phyloP scores from a whole-genome alignment of 345 rosid species.

The Turritis glabra region DNA sequence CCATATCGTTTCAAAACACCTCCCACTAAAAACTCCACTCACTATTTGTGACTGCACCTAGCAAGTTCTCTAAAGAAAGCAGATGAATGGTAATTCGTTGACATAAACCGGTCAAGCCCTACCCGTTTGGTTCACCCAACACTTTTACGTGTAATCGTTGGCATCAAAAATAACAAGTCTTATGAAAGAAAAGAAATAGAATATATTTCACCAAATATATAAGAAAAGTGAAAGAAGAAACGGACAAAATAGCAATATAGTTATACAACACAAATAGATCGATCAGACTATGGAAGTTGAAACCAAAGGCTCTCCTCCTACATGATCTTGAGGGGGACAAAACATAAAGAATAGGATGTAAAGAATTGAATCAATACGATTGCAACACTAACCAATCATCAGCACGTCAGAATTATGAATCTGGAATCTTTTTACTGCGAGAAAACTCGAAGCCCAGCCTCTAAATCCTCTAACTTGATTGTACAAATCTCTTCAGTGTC shows the following conservation, averaged over 20 bases:
- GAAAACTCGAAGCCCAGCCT: conserved; percentile 62
- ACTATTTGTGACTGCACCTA: no score
- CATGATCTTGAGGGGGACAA: conserved; percentile 16
- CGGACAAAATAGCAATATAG: neutral
- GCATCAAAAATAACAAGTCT: neutral
- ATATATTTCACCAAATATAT: neutral
- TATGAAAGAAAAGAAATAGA: neutral
- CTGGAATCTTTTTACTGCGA: conserved; percentile 34
- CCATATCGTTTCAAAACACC: no score
- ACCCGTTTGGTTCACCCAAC: no score
- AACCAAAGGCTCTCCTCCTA: conserved; percentile 22
- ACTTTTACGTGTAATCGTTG: no score
- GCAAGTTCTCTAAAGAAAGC: no score
- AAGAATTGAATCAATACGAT: conserved; percentile 37
- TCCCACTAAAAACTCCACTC: no score
- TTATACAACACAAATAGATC: conserved; percentile 4
- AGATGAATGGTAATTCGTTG: no score
- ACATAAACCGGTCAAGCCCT: no score
- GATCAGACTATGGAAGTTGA: neutral
- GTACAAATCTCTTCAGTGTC: conserved; percentile 70
- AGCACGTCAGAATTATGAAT: neutral
- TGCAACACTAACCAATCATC: conserved; percentile 24
- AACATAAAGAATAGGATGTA: conserved; percentile 30
- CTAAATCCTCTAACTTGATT: conserved; percentile 70
- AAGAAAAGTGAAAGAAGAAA: neutral